phyloP scores from a whole-genome alignment of 768 basidiomycete species.

The Mycena olivaceomarginata region DNA sequence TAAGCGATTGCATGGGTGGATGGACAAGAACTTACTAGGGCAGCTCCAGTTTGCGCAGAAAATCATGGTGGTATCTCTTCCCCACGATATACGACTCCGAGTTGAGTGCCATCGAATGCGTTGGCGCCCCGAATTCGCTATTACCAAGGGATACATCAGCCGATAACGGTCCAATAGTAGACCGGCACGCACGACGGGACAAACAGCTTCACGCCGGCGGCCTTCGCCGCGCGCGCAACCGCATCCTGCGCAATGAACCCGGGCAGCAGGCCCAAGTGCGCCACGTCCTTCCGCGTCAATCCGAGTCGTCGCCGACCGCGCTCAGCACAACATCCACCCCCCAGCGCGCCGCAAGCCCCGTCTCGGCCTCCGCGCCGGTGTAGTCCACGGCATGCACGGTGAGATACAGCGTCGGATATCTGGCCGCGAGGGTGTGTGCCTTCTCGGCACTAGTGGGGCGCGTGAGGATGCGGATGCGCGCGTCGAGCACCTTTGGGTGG shows the following conservation, averaged over 20 bases:
- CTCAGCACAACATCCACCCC: constrained; percentile 31
- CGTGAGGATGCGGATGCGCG: constrained; percentile 27
- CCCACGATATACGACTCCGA: constrained; percentile 11
- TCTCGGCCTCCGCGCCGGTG: neutral
- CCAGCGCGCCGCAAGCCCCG: no score
- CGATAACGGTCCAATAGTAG: no score
- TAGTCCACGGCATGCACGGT: constrained; percentile 30
- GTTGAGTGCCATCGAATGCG: constrained; percentile 1
- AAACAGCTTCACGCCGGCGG: constrained; percentile 22
- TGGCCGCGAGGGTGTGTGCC: neutral
- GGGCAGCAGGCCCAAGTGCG: constrained; percentile 13
- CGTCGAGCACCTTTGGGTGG: neutral
- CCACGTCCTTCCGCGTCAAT: neutral
- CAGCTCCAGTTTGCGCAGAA: constrained; percentile 16
- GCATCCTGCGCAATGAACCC: constrained; percentile 30
- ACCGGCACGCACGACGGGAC: constrained; percentile 26
- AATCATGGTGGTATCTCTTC: constrained; percentile 19
- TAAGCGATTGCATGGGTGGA: neutral
- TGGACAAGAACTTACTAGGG: constrained; percentile 4
- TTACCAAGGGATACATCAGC: no score
- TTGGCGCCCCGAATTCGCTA: constrained; percentile 27
- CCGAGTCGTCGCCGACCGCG: constrained; percentile 23
- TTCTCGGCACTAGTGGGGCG: constrained; percentile 13
- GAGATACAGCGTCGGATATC: constrained; percentile 3
- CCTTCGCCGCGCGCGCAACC: constrained; percentile 23